Evolutionary conservation across 495 filamentous ascomycete genomes (phyloP).

Genomic region (Aspergillus affinis): DNA sequence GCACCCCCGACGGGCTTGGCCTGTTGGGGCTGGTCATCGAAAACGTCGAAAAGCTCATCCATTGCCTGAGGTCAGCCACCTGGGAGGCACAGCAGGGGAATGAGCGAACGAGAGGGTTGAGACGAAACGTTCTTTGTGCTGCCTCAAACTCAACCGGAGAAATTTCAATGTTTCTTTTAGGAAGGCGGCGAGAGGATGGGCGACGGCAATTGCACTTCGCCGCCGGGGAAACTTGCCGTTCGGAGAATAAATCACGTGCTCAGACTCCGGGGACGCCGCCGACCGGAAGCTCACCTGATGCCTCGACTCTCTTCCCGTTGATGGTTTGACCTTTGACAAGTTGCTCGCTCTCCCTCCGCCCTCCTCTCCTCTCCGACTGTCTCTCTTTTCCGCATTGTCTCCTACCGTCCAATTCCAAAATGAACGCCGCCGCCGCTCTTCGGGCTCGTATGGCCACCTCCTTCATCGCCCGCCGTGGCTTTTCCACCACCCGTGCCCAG

Average conservation of each 20-base stretch:
- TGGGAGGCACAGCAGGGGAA: slow-evolving; percentile 7
- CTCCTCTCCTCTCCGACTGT: slow-evolving; percentile 30
- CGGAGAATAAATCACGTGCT: slow-evolving; percentile 27
- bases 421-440: slow-evolving; percentile 78
- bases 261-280: neutral
- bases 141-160: slow-evolving; percentile 20
- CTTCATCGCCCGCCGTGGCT: slow-evolving; percentile 82
- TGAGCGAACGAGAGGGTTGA: slow-evolving; percentile 15
- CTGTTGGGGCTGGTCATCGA: slow-evolving; percentile 64
- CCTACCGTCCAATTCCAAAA: slow-evolving; percentile 50
- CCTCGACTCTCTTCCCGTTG: slow-evolving; percentile 24
- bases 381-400: slow-evolving; percentile 10
- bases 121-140: slow-evolving; percentile 22
- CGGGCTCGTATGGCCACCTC: slow-evolving; percentile 64
- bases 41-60: slow-evolving; percentile 85
- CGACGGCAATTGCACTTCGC: neutral
- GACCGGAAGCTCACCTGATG: slow-evolving; percentile 12
- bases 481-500: slow-evolving; percentile 86
- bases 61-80: slow-evolving; percentile 41
- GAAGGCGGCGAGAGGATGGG: slow-evolving; percentile 28
- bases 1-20: slow-evolving; percentile 26
- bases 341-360: slow-evolving; percentile 17
- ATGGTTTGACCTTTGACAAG: slow-evolving; percentile 9
- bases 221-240: slow-evolving; percentile 26
- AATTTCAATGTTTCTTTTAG: slow-evolving; percentile 34